Conservation (phyloP, 352 stramenopile species). For the Phytophthora nicotianae region DNA sequence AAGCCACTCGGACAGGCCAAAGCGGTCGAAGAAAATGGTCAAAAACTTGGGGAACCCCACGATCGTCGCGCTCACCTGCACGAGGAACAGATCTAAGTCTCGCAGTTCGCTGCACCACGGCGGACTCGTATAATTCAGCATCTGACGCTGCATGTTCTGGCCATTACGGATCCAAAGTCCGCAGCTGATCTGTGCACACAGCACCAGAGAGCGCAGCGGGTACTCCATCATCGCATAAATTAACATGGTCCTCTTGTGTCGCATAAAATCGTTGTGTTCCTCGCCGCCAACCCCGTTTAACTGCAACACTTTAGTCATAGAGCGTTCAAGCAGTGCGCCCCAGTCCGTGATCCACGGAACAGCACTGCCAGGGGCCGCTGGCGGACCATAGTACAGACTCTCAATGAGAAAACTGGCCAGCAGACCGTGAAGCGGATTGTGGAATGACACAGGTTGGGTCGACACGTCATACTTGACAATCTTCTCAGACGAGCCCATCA, state of each 20-base stretch:
- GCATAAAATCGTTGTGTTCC: slow-evolving; percentile 28
- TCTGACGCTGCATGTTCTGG: slow-evolving; percentile 81
- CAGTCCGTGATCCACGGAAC: slow-evolving; percentile 55
- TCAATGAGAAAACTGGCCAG: slow-evolving; percentile 84
- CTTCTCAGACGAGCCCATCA: slow-evolving; percentile 54
- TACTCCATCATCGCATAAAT: slow-evolving; percentile 82
- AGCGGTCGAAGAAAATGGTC: slow-evolving; percentile 82
- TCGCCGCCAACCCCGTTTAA: slow-evolving; percentile 28
- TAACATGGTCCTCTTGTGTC: slow-evolving; percentile 62
- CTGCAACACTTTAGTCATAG: slow-evolving; percentile 44
- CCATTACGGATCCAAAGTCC: slow-evolving; percentile 88
- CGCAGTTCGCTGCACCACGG: slow-evolving; percentile 73
- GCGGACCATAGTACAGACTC: slow-evolving; percentile 64
- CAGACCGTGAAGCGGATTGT: slow-evolving; percentile 89
- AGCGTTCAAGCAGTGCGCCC: slow-evolving; percentile 53
- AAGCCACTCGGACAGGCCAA: slow-evolving; percentile 79
- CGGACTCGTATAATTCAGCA: slow-evolving; percentile 80
- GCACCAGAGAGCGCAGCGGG: slow-evolving; percentile 73
- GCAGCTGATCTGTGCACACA: slow-evolving; percentile 79
- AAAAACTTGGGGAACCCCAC: slow-evolving; percentile 76
- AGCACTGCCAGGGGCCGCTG: slow-evolving; percentile 20
- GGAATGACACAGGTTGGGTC: slow-evolving; percentile 84
- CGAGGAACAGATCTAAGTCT: slow-evolving; percentile 76
- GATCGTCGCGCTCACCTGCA: slow-evolving; percentile 67
- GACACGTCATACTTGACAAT: slow-evolving; percentile 84